Conservation (phyloP, 345 rosid species). For the Lumnitzera littorea region DNA sequence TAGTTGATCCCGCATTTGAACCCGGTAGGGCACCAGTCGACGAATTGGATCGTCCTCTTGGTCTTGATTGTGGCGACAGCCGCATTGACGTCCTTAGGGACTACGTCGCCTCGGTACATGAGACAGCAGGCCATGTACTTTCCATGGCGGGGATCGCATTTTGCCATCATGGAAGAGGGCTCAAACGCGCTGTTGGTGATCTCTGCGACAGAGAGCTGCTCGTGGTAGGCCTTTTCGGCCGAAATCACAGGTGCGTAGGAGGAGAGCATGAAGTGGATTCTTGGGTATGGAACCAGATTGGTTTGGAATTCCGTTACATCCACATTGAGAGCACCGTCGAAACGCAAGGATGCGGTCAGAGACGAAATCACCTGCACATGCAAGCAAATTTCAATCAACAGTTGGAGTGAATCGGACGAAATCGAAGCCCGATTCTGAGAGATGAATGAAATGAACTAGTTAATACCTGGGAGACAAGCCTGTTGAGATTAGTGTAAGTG, state of each 20-base stretch:
- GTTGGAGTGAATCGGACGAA: no score
- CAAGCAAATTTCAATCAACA: no score
- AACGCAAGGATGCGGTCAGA: conserved; percentile 11
- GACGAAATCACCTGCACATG: conserved; percentile 13
- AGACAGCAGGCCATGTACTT: conserved; percentile 21
- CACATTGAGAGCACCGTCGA: conserved; percentile 18
- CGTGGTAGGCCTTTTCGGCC: conserved; percentile 3
- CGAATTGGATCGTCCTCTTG: conserved; percentile 16
- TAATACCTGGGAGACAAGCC: conserved; percentile 10
- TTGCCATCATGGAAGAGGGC: conserved; percentile 17
- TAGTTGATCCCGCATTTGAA: conserved; percentile 13
- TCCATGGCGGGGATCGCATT: conserved; percentile 21
- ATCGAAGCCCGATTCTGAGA: no score
- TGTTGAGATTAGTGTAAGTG: conserved; percentile 10
- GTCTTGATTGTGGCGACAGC: conserved; percentile 15
- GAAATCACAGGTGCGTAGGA: conserved; percentile 20
- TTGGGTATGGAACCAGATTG: not conserved
- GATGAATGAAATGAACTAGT: no score
- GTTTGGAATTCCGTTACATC: conserved; percentile 17
- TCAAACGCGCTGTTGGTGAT: conserved; percentile 20
- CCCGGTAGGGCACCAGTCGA: conserved; percentile 14
- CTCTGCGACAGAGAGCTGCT: conserved; percentile 20
- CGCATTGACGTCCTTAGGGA: conserved; percentile 14
- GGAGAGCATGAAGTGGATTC: conserved; percentile 22
- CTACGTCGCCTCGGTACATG: conserved; percentile 16